Conservation (phyloP, 1,284 basidiomycete species). For the Cryptococcus sp. region DNA sequence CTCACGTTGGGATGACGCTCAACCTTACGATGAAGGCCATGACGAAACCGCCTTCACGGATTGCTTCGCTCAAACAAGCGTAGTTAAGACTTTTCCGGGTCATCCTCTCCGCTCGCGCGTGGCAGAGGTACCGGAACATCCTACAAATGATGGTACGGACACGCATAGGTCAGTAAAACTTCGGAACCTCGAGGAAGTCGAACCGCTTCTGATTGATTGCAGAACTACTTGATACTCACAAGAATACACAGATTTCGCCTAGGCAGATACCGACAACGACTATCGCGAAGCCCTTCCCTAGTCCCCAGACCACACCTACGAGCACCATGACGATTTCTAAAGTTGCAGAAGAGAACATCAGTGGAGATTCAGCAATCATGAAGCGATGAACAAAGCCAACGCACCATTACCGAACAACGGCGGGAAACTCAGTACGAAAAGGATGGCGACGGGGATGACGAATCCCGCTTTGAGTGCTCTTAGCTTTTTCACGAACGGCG, state of each 20-base stretch:
- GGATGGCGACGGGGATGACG: constrained; percentile 43
- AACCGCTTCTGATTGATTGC: neutral
- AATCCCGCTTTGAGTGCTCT: constrained; percentile 34
- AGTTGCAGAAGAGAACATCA: neutral
- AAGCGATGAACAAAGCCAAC: constrained; percentile 2
- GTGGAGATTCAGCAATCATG: neutral
- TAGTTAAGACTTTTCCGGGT: constrained; percentile 49
- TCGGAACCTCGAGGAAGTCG: neutral
- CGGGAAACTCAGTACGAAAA: constrained; percentile 53
- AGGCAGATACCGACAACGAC: constrained; percentile 41
- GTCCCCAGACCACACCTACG: constrained; percentile 51
- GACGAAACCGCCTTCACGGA: constrained; percentile 48
- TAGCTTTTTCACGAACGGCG: constrained; percentile 27
- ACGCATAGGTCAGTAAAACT: neutral
- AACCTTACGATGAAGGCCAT: constrained; percentile 43
- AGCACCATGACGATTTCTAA: constrained; percentile 43
- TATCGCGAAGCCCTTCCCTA: constrained; percentile 48
- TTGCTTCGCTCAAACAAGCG: constrained; percentile 44
- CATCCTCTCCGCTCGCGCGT: constrained; percentile 38
- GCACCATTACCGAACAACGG: constrained; percentile 50
- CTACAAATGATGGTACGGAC: constrained; percentile 19
- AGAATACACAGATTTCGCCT: constrained; percentile 47
- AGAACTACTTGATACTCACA: constrained; percentile 16
- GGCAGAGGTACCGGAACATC: constrained; percentile 49
- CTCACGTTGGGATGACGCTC: constrained; percentile 45